phyloP scores from a whole-genome alignment of 495 filamentous ascomycete genomes.

The Aspergillus saccharolyticus region DNA sequence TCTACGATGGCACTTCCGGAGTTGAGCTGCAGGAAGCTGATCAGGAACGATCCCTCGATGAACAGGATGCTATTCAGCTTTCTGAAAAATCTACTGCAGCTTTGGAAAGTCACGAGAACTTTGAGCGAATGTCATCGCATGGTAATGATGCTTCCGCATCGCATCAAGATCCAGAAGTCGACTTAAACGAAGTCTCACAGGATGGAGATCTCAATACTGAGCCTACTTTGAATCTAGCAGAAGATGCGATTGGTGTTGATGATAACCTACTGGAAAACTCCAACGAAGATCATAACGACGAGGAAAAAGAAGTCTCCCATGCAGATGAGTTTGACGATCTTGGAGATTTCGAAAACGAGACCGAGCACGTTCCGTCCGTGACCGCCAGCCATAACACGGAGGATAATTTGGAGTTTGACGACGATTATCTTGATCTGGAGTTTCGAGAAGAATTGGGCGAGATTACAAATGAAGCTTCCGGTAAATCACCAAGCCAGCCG shows the following conservation, averaged over 20 bases:
- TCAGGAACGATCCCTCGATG: constrained; percentile 10
- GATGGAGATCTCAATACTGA: constrained; percentile 11
- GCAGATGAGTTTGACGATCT: constrained; percentile 4
- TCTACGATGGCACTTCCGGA: constrained; percentile 18
- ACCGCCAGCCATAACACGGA: constrained; percentile 36
- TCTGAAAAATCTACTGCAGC: constrained; percentile 11
- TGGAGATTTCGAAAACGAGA: constrained; percentile 17
- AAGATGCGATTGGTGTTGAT: constrained; percentile 30
- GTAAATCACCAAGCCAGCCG: constrained; percentile 10
- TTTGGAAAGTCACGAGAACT: constrained; percentile 21
- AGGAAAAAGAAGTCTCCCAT: constrained; percentile 5
- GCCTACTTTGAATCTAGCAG: constrained; percentile 20
- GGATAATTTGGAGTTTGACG: constrained; percentile 31
- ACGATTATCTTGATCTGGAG: constrained; percentile 24
- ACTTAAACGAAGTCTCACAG: constrained; percentile 11
- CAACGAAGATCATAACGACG: constrained; percentile 12
- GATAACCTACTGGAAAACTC: constrained; percentile 31
- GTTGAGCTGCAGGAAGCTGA: constrained; percentile 12
- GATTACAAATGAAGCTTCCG: constrained; percentile 7
- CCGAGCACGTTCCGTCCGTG: constrained; percentile 4
- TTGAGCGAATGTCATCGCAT: constrained; percentile 6
- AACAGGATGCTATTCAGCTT: constrained; percentile 10
- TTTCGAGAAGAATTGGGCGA: constrained; percentile 8
- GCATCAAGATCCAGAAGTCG: constrained; percentile 15
- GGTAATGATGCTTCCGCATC: constrained; percentile 17